Conservation (phyloP, 108 stramenopile species). For the Craspedostauros australis region DNA sequence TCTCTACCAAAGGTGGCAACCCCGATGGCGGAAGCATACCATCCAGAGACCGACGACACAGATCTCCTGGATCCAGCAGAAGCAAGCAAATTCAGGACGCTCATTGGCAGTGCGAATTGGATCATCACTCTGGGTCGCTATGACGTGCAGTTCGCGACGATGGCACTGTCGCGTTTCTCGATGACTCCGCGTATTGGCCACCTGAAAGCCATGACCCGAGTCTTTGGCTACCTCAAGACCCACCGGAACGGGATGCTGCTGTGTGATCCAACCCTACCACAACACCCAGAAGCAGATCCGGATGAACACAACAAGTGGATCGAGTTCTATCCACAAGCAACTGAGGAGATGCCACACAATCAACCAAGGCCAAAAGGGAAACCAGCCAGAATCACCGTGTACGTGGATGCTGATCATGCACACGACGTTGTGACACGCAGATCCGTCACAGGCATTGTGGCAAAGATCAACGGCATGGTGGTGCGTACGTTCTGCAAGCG, state of each 20-base stretch:
- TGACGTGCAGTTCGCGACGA: slow-evolving; percentile 29
- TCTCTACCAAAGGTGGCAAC: no score
- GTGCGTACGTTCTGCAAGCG: slow-evolving; percentile 15
- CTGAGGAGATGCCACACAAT: no score
- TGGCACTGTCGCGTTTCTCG: slow-evolving; percentile 11
- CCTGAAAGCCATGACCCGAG: background rate
- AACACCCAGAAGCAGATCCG: no score
- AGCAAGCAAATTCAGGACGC: slow-evolving; percentile 1
- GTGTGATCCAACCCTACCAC: no score
- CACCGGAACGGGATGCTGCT: slow-evolving; percentile 6
- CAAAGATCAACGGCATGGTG: slow-evolving; percentile 23
- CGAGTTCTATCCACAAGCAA: no score
- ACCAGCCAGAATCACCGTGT: background rate
- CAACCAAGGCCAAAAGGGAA: background rate
- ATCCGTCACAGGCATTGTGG: slow-evolving; percentile 21
- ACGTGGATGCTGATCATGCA: background rate
- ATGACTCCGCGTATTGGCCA: no score
- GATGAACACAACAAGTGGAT: no score
- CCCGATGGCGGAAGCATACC: no score
- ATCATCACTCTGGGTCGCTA: slow-evolving; percentile 20
- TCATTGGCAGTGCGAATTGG: slow-evolving; percentile 20
- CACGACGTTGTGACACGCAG: slow-evolving; percentile 11
- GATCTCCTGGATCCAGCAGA: no score
- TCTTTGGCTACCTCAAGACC: slow-evolving; percentile 26
- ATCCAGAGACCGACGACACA: no score